Base-by-base conservation (phyloP, 108 stramenopile genomes). In the Pseudonitzschia delicatissima region DNA sequence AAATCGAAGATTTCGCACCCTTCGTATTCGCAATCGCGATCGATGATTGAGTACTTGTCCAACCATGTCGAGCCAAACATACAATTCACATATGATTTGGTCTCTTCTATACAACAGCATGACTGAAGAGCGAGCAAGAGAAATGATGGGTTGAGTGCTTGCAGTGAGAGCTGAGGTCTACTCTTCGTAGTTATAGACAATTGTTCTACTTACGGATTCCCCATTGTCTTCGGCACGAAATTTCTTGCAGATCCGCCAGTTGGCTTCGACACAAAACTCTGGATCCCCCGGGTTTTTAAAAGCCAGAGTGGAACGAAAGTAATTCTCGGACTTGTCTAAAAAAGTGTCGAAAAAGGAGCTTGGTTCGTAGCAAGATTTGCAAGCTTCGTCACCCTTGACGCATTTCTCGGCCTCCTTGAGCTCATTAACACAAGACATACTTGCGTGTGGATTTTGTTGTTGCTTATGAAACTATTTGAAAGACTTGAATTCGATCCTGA, bases 251-350 rank as follows among this genome's bases (percentile, higher is more conserved):
- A 34, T 55, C n/a, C 53, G 53, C 29, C 32, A 55, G n/a, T 15
- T 55, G 9, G 53, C 53, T 27, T 55, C 53, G 2, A 55, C 29
- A 28, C 53, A 55, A n/a, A 55, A 33, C 17, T 55, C 53, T 4
- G 28, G 11, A 15, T 55, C 53, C 15, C 3, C n/a, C 1, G 53
- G 53, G 18, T 9, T 31, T 12, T 23, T 27, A 55, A 55, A 55
- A 29, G 53, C 53, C 17, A 55, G 32, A 0, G 31, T 13, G 4
- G 53, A 32, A 33, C 53, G 53, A 34, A 55, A 55, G 31, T 5
- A 31, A 15, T 55, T 33, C n/a, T 55, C 53, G 11, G 53, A 27
- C 29, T 55, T 23, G 4, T 4, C 12, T 28, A 29, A 29, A 33
- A 15, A 55, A n/a, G 29, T 33, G 6, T 55, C 53, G 9, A 12